Conservation (phyloP, 106 monocot genomes). For the Apostasia ramifera region DNA sequence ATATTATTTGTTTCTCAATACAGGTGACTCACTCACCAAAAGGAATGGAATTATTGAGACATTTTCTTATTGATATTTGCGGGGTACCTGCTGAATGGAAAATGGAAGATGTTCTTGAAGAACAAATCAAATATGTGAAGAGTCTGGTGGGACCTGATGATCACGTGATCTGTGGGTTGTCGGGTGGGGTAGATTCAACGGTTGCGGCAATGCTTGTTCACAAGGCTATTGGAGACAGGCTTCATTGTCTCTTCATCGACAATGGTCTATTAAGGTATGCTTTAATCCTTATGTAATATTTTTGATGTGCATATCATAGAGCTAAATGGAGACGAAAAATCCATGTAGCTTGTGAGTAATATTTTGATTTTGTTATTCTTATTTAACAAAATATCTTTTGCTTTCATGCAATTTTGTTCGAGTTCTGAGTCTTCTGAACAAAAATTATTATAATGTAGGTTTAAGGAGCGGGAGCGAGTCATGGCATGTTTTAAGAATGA, state of each 20-base stretch:
- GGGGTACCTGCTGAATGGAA: conserved; percentile 82
- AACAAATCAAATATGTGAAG: conserved; percentile 79
- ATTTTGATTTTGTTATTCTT: background rate
- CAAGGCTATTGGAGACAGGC: conserved; percentile 83
- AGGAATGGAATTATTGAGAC: conserved; percentile 81
- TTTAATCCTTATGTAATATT: background rate
- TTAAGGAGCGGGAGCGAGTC: conserved; percentile 85
- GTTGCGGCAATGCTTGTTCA: conserved; percentile 94
- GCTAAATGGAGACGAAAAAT: too few species aligned
- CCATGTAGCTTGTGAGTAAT: too few species aligned
- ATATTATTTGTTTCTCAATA: background rate
- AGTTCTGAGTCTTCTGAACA: background rate
- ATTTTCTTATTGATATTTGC: conserved; percentile 87
- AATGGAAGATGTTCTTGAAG: conserved; percentile 90
- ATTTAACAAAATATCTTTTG: background rate
- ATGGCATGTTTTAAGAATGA: conserved; percentile 87
- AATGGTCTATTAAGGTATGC: conserved; percentile 85
- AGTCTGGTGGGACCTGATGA: conserved; percentile 64
- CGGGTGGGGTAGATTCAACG: conserved; percentile 96
- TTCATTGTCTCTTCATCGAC: conserved; percentile 94
- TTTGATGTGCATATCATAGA: too few species aligned
- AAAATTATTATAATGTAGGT: conserved; percentile 34
- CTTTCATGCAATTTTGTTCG: background rate
- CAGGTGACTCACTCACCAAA: conserved; percentile 88
- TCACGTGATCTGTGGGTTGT: conserved; percentile 94